Base-by-base conservation (phyloP, 345 rosid species). In the Hypericum androsaemum region DNA sequence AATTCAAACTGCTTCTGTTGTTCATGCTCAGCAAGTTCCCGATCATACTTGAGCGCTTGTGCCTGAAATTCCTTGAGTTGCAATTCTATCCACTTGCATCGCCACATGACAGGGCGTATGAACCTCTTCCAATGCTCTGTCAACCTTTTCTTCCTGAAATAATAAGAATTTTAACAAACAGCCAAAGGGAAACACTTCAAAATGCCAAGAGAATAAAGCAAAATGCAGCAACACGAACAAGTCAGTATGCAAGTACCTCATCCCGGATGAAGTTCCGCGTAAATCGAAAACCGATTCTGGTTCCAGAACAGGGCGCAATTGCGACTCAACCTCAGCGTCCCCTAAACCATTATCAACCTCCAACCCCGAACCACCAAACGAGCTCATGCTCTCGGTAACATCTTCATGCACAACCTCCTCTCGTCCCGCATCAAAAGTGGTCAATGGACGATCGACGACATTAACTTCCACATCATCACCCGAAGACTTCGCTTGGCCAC, bases 321-420 rank as follows among this genome's bases (percentile, higher is more conserved):
- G 40, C 5, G 98, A 90, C 37, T 84, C 86, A 65, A 80, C 90
- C 74, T 82, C 96, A 68, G 64, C 69, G 67, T 82, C 98, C 74
- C 68, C 72, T 7, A 67, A 16, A 45, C 60, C 72, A 68, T 58
- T 60, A 47, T 74, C 90, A 46, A 52, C 7, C 22, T 69, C 80
- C 41, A 86, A 78, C 37, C 37, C 52, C 1, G 95, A 71, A 43
- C 76, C 77, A 61, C 83, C 71, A 57, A 88, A 92, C 36, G 98
- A 92, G 66, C 95, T 87, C 1, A 84, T 81, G 66, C 55, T 74
- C 73, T 92, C 95, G 43, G 84, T 78, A 9, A 50, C 69, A 66
- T 72, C 80, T 55, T 71, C 69, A 50, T 58, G 68, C 47, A 50
- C 70, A 43, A 22, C 69, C 49, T 36, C 41, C 52, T 61, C 38